phyloP scores from a whole-genome alignment of 1,284 basidiomycete species.

The Ceratobasidium sp. region DNA sequence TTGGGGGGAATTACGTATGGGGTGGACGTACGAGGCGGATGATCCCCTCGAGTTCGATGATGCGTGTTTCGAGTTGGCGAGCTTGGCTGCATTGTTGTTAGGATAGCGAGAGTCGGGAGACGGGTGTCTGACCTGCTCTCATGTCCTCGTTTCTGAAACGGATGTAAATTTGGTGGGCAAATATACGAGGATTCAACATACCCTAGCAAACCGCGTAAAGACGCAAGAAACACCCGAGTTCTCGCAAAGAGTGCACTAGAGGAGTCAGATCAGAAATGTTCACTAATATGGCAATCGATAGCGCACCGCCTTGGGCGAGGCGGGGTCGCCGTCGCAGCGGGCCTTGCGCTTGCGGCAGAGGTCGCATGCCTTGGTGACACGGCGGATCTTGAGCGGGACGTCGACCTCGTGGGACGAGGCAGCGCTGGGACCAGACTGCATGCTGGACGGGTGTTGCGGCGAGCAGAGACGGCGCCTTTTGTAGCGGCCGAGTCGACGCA shows the following conservation, averaged over 20 bases:
- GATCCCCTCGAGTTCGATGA: conserved; percentile 37
- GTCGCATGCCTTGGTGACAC: conserved; percentile 35
- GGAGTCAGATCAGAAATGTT: neutral
- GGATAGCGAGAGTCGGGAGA: neutral
- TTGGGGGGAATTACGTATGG: conserved; percentile 9
- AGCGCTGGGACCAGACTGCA: neutral
- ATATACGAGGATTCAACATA: neutral
- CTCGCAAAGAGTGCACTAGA: conserved; percentile 25
- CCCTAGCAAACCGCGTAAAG: conserved; percentile 37
- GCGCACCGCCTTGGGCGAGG: conserved; percentile 9
- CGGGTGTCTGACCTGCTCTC: conserved; percentile 23
- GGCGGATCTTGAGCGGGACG: conserved; percentile 29
- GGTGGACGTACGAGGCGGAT: conserved; percentile 29
- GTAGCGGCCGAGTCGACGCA: too few relatives aligned
- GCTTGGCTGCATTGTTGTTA: conserved; percentile 6
- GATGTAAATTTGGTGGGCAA: neutral
- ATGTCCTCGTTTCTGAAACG: conserved; percentile 27
- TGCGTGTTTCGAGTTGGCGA: conserved; percentile 27
- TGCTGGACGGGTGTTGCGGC: neutral
- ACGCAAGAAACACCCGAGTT: conserved; percentile 25
- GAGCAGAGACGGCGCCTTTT: neutral
- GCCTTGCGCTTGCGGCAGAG: conserved; percentile 28
- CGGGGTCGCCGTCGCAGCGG: conserved; percentile 29
- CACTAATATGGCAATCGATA: neutral
- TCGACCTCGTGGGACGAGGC: conserved; percentile 2